phyloP scores from a whole-genome alignment of 2,329 filamentous ascomycete species.

The Talaromyces sp. region DNA sequence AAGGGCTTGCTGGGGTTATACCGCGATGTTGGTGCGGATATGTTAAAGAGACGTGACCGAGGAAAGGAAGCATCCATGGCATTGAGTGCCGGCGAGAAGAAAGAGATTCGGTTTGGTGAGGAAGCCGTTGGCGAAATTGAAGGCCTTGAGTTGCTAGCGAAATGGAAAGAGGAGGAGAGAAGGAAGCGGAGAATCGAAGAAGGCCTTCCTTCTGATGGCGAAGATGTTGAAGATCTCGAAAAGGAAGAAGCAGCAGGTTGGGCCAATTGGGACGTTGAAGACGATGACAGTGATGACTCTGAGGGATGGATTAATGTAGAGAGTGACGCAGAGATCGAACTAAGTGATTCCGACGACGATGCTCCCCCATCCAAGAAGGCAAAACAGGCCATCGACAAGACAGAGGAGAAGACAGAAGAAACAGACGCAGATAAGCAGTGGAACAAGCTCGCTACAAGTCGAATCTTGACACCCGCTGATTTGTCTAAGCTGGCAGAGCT shows the following conservation, averaged over 20 bases:
- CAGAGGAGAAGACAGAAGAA: constrained; percentile 43
- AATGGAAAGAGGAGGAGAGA: constrained; percentile 90
- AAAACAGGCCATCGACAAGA: constrained; percentile 47
- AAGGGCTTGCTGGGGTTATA: constrained; percentile 88
- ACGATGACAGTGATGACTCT: constrained; percentile 63
- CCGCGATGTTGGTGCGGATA: constrained; percentile 82
- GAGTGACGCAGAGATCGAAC: constrained; percentile 72
- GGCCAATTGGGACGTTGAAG: constrained; percentile 62
- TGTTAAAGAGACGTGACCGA: constrained; percentile 84
- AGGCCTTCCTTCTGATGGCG: constrained; percentile 61
- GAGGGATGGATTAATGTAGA: constrained; percentile 92
- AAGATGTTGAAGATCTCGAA: constrained; percentile 59
- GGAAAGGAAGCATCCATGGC: constrained; percentile 88
- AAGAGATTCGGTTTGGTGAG: constrained; percentile 78
- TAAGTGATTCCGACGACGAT: constrained; percentile 72
- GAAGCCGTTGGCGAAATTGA: constrained; percentile 78
- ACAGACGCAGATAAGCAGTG: constrained; percentile 33
- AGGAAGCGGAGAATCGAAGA: constrained; percentile 68
- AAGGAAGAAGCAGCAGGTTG: constrained; percentile 58
- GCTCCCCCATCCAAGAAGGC: constrained; percentile 64
- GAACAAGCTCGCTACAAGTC: constrained; percentile 76
- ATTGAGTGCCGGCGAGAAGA: constrained; percentile 69
- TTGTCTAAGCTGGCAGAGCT: constrained; percentile 92
- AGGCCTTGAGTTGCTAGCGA: constrained; percentile 82
- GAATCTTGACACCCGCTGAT: constrained; percentile 92